These are phyloP conservation scores for Geotrichum siamense DNA, from an alignment of 1,139 yeast species.

Conservation along the genomic window DNA sequence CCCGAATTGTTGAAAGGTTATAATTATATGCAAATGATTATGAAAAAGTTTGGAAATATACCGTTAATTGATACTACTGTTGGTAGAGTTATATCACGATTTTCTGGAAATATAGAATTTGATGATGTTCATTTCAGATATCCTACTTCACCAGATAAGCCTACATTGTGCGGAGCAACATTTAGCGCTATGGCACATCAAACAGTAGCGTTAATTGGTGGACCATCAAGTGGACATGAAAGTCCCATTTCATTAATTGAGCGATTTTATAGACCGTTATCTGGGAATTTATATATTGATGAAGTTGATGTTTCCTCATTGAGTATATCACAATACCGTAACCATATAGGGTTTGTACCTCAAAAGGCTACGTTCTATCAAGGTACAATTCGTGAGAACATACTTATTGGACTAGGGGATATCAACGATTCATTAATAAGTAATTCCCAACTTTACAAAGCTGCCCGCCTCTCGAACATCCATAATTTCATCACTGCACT, in stretches of 20 bases:
- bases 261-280: slow-evolving; percentile 67
- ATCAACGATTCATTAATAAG: slow-evolving; percentile 42
- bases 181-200: slow-evolving; percentile 70
- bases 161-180: slow-evolving; percentile 59
- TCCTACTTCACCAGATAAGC: slow-evolving; percentile 73
- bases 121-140: slow-evolving; percentile 65
- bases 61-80: slow-evolving; percentile 50
- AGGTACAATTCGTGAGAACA: slow-evolving; percentile 78
- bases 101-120: slow-evolving; percentile 54
- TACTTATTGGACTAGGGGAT: slow-evolving; percentile 60
- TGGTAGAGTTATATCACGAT: slow-evolving; percentile 41
- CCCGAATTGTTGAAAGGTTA: slow-evolving; percentile 51
- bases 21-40: slow-evolving; percentile 67
- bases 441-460: slow-evolving; percentile 56
- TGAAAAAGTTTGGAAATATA: slow-evolving; percentile 60
- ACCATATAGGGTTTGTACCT: slow-evolving; percentile 68
- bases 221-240: slow-evolving; percentile 92
- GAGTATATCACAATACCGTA: slow-evolving; percentile 64
- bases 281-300: slow-evolving; percentile 62
- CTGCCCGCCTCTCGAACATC: slow-evolving; percentile 76
- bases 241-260: slow-evolving; percentile 76
- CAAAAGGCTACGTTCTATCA: slow-evolving; percentile 85
- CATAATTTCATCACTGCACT: slow-evolving; percentile 66
- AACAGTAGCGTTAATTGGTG: slow-evolving; percentile 88
- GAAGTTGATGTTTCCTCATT: slow-evolving; percentile 62